phyloP scores from a whole-genome alignment of 75 land plant genomes.

The Cupressus sempervirens region DNA sequence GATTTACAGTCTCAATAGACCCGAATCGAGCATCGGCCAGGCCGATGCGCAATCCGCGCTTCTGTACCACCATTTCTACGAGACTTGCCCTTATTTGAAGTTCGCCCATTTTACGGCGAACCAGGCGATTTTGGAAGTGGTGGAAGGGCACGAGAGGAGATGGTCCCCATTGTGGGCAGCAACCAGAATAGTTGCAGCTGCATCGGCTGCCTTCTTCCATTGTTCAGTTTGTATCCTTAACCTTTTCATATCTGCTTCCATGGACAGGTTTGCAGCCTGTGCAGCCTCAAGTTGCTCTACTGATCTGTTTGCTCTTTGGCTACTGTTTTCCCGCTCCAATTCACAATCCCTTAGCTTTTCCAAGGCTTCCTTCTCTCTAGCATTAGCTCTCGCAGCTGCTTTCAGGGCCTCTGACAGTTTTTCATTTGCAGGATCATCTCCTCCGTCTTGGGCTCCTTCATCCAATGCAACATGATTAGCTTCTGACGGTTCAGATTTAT shows the following conservation, averaged over 20 bases:
- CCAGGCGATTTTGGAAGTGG: slow-evolving; percentile 88
- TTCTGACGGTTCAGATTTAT: neutral
- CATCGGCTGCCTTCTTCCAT: slow-evolving; percentile 69
- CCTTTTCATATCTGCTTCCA: slow-evolving; percentile 57
- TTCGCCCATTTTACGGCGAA: slow-evolving; percentile 98
- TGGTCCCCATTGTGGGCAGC: slow-evolving; percentile 29
- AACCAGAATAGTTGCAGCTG: slow-evolving; percentile 50
- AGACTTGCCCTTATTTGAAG: slow-evolving; percentile 85
- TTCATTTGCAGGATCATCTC: neutral
- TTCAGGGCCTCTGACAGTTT: neutral
- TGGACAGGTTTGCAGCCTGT: slow-evolving; percentile 26
- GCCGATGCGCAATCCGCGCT: slow-evolving; percentile 43
- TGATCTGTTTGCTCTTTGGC: slow-evolving; percentile 14
- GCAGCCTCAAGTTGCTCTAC: slow-evolving; percentile 24
- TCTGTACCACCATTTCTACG: slow-evolving; percentile 80
- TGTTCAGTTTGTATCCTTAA: slow-evolving; percentile 60
- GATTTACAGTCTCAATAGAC: slow-evolving; percentile 26
- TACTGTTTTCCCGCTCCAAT: slow-evolving; percentile 34
- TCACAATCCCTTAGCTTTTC: slow-evolving; percentile 14
- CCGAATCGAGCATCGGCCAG: slow-evolving; percentile 7
- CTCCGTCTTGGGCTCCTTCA: neutral
- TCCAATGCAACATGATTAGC: neutral
- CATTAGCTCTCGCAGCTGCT: slow-evolving; percentile 13
- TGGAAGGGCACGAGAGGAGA: slow-evolving; percentile 55
- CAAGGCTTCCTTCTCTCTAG: slow-evolving; percentile 22